phyloP scores from a whole-genome alignment of 768 basidiomycete species.

The Trametes villosa region DNA sequence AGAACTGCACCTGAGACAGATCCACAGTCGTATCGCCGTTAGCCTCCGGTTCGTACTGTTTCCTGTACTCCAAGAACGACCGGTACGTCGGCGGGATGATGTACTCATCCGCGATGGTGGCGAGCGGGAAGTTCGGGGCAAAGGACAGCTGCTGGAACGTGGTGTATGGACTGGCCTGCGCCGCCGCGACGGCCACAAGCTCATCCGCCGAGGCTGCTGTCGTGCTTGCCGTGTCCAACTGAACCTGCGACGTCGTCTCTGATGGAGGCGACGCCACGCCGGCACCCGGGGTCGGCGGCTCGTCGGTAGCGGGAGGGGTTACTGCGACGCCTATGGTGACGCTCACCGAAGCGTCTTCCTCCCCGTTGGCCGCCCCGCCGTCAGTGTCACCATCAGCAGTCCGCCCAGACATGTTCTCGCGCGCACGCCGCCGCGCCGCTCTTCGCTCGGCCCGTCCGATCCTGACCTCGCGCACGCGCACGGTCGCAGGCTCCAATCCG shows the following conservation, averaged over 20 bases:
- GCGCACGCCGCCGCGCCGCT: slow-evolving; percentile 79
- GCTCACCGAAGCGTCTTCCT: slow-evolving; percentile 47
- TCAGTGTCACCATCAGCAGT: slow-evolving; percentile 46
- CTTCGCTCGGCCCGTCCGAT: slow-evolving; percentile 88
- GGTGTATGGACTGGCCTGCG: slow-evolving; percentile 82
- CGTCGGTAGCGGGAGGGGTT: slow-evolving; percentile 35
- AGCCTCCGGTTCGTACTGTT: slow-evolving; percentile 61
- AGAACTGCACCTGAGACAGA: slow-evolving; percentile 68
- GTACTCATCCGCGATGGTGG: slow-evolving; percentile 87
- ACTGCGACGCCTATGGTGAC: slow-evolving; percentile 68
- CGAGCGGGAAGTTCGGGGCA: slow-evolving; percentile 86
- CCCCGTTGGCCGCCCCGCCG: slow-evolving; percentile 43
- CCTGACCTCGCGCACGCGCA: slow-evolving; percentile 91
- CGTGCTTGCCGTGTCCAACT: slow-evolving; percentile 39
- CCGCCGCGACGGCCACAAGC: slow-evolving; percentile 64
- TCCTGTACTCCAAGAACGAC: slow-evolving; percentile 72
- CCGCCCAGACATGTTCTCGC: slow-evolving; percentile 62
- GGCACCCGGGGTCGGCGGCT: slow-evolving; percentile 22
- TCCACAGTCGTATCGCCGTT: slow-evolving; percentile 47
- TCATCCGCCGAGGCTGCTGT: slow-evolving; percentile 61
- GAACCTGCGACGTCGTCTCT: slow-evolving; percentile 25
- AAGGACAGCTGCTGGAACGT: slow-evolving; percentile 91
- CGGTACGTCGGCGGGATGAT: slow-evolving; percentile 91
- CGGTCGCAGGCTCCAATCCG: slow-evolving; percentile 90
- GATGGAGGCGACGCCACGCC: slow-evolving; percentile 27